A percentile compares a stretch with the other conserved stretches of the same genome.
Conservation (phyloP, 148 eudicot genomes). For the Agrostemma githago region DNA sequence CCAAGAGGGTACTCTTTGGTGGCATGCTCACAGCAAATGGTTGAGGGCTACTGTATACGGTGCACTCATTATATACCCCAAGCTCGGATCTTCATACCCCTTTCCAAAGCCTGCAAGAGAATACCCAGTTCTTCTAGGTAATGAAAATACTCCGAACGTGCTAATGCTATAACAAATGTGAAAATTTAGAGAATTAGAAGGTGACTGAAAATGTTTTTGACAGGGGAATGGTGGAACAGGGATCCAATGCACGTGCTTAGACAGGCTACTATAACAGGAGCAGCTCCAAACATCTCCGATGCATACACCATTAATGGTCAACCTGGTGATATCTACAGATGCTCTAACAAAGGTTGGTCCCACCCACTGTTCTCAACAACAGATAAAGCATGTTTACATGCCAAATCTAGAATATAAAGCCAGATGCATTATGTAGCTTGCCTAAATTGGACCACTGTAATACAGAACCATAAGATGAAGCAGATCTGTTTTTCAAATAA, state of each 20-base stretch:
- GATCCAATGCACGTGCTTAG: constrained; percentile 56
- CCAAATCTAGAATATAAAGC: neutral
- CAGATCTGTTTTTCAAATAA: neutral
- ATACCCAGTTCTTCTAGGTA: constrained; percentile 71
- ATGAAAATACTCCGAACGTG: neutral
- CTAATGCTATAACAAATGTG: neutral
- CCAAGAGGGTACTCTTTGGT: constrained; percentile 90
- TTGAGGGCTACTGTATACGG: constrained; percentile 87
- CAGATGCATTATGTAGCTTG: neutral
- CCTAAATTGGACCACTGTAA: neutral
- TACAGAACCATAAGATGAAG: neutral
- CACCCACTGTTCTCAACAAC: neutral
- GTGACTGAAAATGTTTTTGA: constrained; percentile 14
- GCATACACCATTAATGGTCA: constrained; percentile 85
- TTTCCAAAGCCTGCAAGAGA: constrained; percentile 63
- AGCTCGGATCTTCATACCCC: constrained; percentile 60
- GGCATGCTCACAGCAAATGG: constrained; percentile 97
- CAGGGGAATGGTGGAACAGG: constrained; percentile 97
- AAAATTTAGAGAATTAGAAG: neutral
- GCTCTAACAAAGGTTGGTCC: constrained; percentile 68
- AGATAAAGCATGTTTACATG: neutral
- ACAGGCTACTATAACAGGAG: constrained; percentile 68
- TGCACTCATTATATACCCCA: constrained; percentile 70
- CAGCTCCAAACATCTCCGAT: constrained; percentile 73
- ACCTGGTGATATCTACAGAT: constrained; percentile 74